Percentiles rank a stretch among this genome's conserved stretches.
Evolutionary conservation across 2,329 filamentous ascomycete species (phyloP).

Genomic region (Gnomoniopsis sp.): DNA sequence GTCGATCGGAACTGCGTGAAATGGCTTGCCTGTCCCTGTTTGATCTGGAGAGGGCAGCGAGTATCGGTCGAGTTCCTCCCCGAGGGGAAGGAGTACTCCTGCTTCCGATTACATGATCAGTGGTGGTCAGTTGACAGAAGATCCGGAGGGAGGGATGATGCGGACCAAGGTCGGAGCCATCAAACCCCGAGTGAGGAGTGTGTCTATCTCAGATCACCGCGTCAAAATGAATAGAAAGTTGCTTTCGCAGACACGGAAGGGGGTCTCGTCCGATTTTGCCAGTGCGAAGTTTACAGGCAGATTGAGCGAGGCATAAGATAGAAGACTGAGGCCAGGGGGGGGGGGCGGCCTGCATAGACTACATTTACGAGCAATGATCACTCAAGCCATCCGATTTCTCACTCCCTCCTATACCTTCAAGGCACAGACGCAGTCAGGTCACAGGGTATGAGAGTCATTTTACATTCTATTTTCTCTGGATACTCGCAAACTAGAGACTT

Average conservation of each 20-base stretch:
- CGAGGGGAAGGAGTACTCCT: background rate
- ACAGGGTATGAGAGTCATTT: background rate
- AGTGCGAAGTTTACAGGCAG: background rate
- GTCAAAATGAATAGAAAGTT: too few species aligned
- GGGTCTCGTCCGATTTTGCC: too few species aligned
- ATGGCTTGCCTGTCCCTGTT: background rate
- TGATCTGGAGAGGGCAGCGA: background rate
- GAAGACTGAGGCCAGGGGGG: background rate
- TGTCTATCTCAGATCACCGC: too few species aligned
- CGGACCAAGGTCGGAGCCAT: background rate
- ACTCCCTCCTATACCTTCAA: background rate
- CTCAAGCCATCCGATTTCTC: background rate
- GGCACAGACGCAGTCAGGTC: background rate
- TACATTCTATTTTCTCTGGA: slow-evolving; percentile 11
- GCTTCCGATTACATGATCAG: background rate
- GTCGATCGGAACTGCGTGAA: background rate
- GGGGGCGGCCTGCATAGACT: background rate
- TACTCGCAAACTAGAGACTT: slow-evolving; percentile 30
- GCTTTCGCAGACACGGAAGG: too few species aligned
- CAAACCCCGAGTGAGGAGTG: too few species aligned
- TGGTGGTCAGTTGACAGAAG: background rate
- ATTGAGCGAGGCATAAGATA: background rate
- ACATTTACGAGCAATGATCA: slow-evolving; percentile 4
- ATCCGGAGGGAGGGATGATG: background rate
- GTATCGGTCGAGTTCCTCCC: background rate